Base-by-base conservation (phyloP, 495 filamentous ascomycete genomes). In the Penicillium soppii region DNA sequence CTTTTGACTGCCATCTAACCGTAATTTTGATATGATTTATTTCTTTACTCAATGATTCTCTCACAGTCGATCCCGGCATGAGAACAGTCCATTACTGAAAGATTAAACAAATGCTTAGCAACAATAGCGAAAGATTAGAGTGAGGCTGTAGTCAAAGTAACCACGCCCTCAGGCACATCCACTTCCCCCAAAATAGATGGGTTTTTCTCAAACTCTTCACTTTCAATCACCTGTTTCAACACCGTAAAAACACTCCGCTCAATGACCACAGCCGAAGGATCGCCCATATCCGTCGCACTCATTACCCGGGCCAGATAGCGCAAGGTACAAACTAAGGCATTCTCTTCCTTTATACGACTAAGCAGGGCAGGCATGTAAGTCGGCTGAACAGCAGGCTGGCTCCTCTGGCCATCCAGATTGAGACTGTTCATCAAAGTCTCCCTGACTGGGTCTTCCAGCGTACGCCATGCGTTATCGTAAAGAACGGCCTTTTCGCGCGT, bases 301-400 rank as follows among this genome's bases (percentile, higher is more conserved):
- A 62, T 42, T 21, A 62, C 46, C 3, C 45, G 59, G 19, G 47
- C 38, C 13, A 62, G 45, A 21, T 49, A 62, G 8, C 30, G 20
- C 13, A 59, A 30, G 5, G 41, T 47, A 45, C 26, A 43, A 0
- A 27, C 33, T 29, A 62, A 29, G 2, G 49, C 16, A 15, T 7
- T 15, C 20, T 33, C 19, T 9, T 37, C 47, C 7, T 29, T 29
- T 9, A 59, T 50, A 30, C 43, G 48, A 20, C 32, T 32, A 16
- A 72, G 53, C 2, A 72, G 54, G 9, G 66, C 64, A 22, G 69
- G 62, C 43, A 63, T 59, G 21, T 72, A 72, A 7, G 67, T 70
- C 16, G 65, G 63, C n/a, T 66, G 65, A 32, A 72, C 60, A 8
- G 65, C 69, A 26, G 63, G 63, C 23, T 63, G 22, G 2, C 47